Percentiles rank a stretch among this genome's conserved stretches.
Conservation (phyloP, 352 stramenopile species). For the Pythium insidiosum region DNA sequence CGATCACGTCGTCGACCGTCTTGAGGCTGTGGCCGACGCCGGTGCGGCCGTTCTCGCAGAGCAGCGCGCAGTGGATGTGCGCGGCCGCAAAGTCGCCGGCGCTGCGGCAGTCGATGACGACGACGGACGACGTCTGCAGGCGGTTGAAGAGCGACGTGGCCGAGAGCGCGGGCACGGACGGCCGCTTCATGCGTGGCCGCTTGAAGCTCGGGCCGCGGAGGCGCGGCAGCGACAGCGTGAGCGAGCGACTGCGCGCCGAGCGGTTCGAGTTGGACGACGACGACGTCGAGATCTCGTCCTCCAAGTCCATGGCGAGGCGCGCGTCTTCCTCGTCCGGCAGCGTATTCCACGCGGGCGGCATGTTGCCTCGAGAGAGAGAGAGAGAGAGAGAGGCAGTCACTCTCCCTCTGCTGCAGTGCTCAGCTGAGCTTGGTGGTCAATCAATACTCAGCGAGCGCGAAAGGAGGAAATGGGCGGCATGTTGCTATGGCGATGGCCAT, state of each 20-base stretch:
- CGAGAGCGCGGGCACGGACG: constrained; percentile 51
- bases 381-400: too few species aligned
- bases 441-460: too few species aligned
- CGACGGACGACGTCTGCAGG: constrained; percentile 55
- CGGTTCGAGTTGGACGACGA: constrained; percentile 6
- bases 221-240: constrained; percentile 16
- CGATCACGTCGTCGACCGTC: constrained; percentile 48
- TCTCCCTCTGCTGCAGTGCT: too few species aligned
- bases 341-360: constrained; percentile 2
- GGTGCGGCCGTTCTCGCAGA: constrained; percentile 28
- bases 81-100: constrained; percentile 27
- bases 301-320: not conserved
- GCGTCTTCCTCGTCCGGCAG: not conserved
- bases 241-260: constrained; percentile 7
- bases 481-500: too few species aligned
- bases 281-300: constrained; percentile 8
- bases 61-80: constrained; percentile 44
- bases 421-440: too few species aligned
- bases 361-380: too few species aligned
- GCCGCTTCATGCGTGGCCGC: constrained; percentile 7
- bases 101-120: constrained; percentile 63
- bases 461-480: too few species aligned
- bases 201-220: constrained; percentile 16
- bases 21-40: constrained; percentile 15
- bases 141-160: constrained; percentile 64